Evolutionary conservation across 306 rosid species (phyloP).

Genomic region (Trichosanthes cucumerina): DNA sequence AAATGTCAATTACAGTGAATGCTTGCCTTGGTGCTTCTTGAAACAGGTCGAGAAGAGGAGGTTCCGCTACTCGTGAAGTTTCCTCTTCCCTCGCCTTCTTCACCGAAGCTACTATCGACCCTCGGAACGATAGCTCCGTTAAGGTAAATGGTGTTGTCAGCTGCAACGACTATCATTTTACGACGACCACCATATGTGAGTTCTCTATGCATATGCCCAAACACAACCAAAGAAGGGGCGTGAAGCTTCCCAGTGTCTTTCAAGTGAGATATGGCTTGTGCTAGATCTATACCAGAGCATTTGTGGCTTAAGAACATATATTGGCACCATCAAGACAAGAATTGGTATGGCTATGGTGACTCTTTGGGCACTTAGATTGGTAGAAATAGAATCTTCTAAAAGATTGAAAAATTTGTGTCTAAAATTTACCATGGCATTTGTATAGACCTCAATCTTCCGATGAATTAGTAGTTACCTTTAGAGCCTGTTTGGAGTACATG

Average conservation of each 20-base stretch:
- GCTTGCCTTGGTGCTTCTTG: slow-evolving; percentile 45
- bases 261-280: slow-evolving; percentile 41
- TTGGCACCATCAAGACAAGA: not conserved
- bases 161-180: slow-evolving; percentile 60
- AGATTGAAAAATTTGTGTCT: too few species aligned
- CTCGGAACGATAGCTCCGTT: slow-evolving; percentile 87
- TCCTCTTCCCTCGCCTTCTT: slow-evolving; percentile 18
- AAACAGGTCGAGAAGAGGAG: slow-evolving; percentile 16
- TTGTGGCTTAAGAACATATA: not conserved
- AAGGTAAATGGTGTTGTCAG: slow-evolving; percentile 53
- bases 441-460: too few species aligned
- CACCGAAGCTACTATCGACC: slow-evolving; percentile 30
- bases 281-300: slow-evolving; percentile 41
- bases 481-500: too few species aligned
- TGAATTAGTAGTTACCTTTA: too few species aligned
- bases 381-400: too few species aligned
- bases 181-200: slow-evolving; percentile 61
- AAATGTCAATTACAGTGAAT: slow-evolving; percentile 58
- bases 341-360: too few species aligned
- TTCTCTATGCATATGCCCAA: slow-evolving; percentile 84
- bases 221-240: slow-evolving; percentile 64
- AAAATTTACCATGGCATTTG: too few species aligned
- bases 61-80: slow-evolving; percentile 17
- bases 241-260: slow-evolving; percentile 35
- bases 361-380: too few species aligned